A percentile compares a stretch with the other conserved stretches of the same genome.
Evolutionary conservation across 163 green algal genomes (phyloP).

Genomic region (Trebouxia gelatinosa): DNA sequence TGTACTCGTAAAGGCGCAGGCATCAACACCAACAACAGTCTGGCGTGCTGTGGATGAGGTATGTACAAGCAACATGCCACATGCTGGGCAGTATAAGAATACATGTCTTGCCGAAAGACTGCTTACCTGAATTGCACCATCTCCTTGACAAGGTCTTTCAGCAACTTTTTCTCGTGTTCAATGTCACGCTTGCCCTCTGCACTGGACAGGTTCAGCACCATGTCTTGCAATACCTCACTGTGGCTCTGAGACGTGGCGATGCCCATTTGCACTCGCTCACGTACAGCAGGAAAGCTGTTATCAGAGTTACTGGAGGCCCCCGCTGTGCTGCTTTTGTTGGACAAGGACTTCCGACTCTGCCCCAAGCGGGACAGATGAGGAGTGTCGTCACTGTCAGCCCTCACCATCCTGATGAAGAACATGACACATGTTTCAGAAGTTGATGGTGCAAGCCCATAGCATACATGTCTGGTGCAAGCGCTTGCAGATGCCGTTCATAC

Average conservation of each 20-base stretch:
- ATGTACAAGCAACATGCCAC: background rate
- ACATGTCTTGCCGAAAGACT: too few relatives aligned
- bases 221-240: conserved; percentile 32
- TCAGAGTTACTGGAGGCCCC: background rate
- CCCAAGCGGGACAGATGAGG: too few relatives aligned
- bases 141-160: conserved; percentile 32
- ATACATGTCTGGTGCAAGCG: too few relatives aligned
- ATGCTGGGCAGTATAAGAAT: too few relatives aligned
- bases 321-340: too few relatives aligned
- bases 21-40: background rate
- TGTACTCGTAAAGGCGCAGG: too few relatives aligned
- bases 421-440: background rate
- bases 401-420: too few relatives aligned
- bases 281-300: conserved; percentile 11
- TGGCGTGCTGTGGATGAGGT: background rate
- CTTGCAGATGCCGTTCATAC: too few relatives aligned
- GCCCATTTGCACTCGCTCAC: conserved; percentile 21
- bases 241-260: conserved; percentile 26
- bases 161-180: background rate
- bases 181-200: background rate
- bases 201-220: conserved; percentile 28
- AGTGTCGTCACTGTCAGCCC: too few relatives aligned
- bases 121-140: conserved; percentile 20
- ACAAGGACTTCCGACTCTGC: too few relatives aligned
- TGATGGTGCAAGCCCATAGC: background rate